A percentile compares a stretch with the other conserved stretches of the same genome.
Conservation (phyloP, 352 stramenopile species). For the Pythium scleroteichum region DNA sequence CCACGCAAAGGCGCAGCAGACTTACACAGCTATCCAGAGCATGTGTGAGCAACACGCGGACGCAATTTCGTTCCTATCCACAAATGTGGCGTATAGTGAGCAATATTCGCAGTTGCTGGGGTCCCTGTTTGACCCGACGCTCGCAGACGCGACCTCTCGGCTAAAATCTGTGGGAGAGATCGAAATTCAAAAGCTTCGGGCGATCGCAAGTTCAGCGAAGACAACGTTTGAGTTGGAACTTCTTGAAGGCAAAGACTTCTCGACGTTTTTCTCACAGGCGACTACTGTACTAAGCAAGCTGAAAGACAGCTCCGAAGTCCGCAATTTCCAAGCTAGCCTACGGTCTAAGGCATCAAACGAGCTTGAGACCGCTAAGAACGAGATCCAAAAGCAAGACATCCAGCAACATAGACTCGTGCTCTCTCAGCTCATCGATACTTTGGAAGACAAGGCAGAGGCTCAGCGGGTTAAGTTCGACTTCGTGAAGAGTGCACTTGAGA, state of each 20-base stretch:
- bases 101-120: conserved; percentile 61
- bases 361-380: conserved; percentile 37
- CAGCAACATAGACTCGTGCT: conserved; percentile 52
- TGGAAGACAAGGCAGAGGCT: conserved; percentile 51
- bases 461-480: conserved; percentile 45
- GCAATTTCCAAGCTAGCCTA: conserved; percentile 48
- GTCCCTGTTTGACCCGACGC: conserved; percentile 63
- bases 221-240: conserved; percentile 62
- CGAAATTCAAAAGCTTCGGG: conserved; percentile 60
- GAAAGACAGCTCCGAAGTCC: conserved; percentile 61
- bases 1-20: conserved; percentile 47
- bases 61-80: conserved; percentile 75
- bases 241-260: conserved; percentile 62
- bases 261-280: conserved; percentile 64
- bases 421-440: conserved; percentile 60
- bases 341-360: conserved; percentile 46
- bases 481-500: conserved; percentile 41
- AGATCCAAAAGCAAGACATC: conserved; percentile 31
- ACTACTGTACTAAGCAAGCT: conserved; percentile 56
- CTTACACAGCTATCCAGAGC: conserved; percentile 53
- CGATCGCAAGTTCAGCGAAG: conserved; percentile 55
- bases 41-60: conserved; percentile 75
- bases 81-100: conserved; percentile 64
- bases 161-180: conserved; percentile 47
- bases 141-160: conserved; percentile 55